Base-by-base conservation (phyloP, 306 rosid genomes). In the Sicyos baderoa region DNA sequence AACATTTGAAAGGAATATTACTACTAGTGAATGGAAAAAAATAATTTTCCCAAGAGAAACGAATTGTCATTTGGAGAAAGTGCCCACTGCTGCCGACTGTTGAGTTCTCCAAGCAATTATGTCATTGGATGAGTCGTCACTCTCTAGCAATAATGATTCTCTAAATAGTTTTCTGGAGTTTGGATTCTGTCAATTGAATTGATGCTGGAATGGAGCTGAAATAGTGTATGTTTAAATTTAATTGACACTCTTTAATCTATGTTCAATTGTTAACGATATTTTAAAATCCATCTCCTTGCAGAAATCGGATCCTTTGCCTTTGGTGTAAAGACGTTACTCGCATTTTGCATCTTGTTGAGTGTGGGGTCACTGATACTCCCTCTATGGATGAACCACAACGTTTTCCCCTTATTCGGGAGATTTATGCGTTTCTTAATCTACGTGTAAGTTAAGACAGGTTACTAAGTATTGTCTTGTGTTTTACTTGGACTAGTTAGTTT, bases 291-390 rank as follows among this genome's bases (percentile, higher is more conserved):
- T 49, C 79, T 77, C 54, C 69, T 77, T 82, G 76, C 95, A 94
- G 99, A 87, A 94, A 94, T 80, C 87, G 81, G 81, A 90, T 94
- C 73, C 77, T 94, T 77, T 83, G 77, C 65, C 88, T 86, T 47
- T 94, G 99, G 99, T 84, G 82, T 81, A 88, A 88, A 79, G 97
- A 94, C 79, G 86, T 94, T 80, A 85, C 87, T 3, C 96, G 99
- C 45, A 81, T 90, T 76, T 85, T 94, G 81, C 96, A 89, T 75
- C 97, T 94, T 66, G 73, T 88, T 67, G 97, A 94, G 51, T 94
- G 95, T 84, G 97, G 99, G 75, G 87, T 85, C 64, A 72, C 81
- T 76, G 89, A 78, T 80, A 62, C 75, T 51, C 70, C 75, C 68
- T 78, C 79, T 40, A 79, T 72, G 70, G 84, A 80, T 72, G 97